phyloP scores from a whole-genome alignment of 2,329 filamentous ascomycete species.

The Fusarium sp. region DNA sequence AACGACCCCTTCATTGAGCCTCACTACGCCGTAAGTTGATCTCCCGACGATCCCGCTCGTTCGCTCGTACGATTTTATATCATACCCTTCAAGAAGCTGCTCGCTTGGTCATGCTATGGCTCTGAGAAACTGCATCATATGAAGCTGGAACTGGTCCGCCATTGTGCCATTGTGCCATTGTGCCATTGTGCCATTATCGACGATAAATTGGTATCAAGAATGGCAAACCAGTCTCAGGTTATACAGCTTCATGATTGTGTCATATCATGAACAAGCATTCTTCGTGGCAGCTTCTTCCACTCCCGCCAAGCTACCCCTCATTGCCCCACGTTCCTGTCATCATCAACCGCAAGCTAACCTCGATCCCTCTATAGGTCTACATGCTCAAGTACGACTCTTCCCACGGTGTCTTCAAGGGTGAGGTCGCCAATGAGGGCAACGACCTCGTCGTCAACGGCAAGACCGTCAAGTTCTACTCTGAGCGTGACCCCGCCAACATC shows the following conservation, averaged over 20 bases:
- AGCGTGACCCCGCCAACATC: constrained; percentile 90
- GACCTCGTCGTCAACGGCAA: constrained; percentile 93
- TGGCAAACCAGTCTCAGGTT: not conserved
- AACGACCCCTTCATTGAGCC: constrained; percentile 99
- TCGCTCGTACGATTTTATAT: constrained; percentile 9
- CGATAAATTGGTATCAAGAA: not conserved
- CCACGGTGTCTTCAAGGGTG: constrained; percentile 97
- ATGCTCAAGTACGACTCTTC: constrained; percentile 99
- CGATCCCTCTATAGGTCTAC: constrained; percentile 76
- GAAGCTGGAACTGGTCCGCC: not conserved
- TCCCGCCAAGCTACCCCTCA: constrained; percentile 31
- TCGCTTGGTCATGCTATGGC: not conserved
- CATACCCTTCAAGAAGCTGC: not conserved
- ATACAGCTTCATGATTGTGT: not conserved
- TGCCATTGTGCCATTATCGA: not conserved
- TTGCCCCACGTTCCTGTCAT: constrained; percentile 18
- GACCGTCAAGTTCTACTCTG: constrained; percentile 92
- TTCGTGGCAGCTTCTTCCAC: not conserved
- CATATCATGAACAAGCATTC: not conserved
- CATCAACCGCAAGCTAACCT: constrained; percentile 23
- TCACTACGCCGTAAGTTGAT: constrained; percentile 88
- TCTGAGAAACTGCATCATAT: not conserved
- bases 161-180: not conserved
- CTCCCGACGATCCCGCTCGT: constrained; percentile 5
- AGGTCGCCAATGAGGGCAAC: constrained; percentile 76